Conservation (phyloP, 2,329 filamentous ascomycete genomes). For the Pseudocercospora musae region DNA sequence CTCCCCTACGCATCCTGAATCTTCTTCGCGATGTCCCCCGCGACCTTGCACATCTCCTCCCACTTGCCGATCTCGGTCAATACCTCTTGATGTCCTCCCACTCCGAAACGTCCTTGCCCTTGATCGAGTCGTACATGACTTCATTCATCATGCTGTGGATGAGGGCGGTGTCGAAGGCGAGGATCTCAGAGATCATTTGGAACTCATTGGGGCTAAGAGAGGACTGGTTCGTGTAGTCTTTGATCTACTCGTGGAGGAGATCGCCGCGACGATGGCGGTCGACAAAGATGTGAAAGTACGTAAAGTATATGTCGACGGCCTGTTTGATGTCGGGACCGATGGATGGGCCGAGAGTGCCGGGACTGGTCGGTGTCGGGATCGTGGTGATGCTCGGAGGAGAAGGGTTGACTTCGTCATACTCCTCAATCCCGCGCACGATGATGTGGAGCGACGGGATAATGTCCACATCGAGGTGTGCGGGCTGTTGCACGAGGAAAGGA, state of each 20-base stretch:
- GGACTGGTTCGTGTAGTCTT: neutral
- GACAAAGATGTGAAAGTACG: neutral
- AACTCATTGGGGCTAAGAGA: neutral
- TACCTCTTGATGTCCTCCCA: neutral
- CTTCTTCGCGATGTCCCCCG: neutral
- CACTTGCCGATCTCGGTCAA: neutral
- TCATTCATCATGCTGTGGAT: neutral
- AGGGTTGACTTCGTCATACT: neutral
- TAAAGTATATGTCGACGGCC: neutral
- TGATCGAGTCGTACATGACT: neutral
- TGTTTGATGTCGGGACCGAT: neutral
- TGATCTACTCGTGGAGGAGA: neutral
- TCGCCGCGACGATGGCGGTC: neutral
- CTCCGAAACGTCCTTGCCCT: neutral
- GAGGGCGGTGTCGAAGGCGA: neutral
- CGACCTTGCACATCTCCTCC: constrained; percentile 1
- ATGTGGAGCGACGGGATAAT: neutral
- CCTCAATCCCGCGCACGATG: neutral
- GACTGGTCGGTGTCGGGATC: neutral
- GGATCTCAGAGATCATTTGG: constrained; percentile 1
- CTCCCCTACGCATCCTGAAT: neutral
- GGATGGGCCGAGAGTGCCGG: neutral
- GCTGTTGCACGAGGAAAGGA: neutral
- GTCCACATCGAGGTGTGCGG: neutral
- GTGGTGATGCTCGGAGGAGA: neutral